These are phyloP conservation scores for Oenanthe javanica DNA, from an alignment of 140 eudicot genomes.

Conservation along the genomic window DNA sequence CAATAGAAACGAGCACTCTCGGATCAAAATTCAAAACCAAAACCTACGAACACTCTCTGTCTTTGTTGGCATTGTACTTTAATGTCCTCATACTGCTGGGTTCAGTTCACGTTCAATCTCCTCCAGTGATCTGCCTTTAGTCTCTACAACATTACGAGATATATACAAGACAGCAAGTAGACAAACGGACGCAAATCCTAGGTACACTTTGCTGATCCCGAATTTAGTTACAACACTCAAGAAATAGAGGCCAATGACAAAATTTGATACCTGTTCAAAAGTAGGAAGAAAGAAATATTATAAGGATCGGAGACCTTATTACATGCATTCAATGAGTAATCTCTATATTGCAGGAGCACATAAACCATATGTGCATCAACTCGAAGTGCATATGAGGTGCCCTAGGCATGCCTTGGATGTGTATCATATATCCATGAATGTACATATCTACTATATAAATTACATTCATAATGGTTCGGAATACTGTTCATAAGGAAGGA, in stretches of 20 bases:
- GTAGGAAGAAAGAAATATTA: not conserved
- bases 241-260: constrained; percentile 88
- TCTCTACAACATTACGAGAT: constrained; percentile 83
- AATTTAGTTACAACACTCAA: constrained; percentile 85
- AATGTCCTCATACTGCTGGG: constrained; percentile 40
- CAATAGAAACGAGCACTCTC: not conserved
- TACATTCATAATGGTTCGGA: not conserved
- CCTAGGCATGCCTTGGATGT: not conserved
- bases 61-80: constrained; percentile 11
- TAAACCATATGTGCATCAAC: not conserved
- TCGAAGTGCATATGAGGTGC: not conserved
- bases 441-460: not conserved
- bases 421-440: not conserved
- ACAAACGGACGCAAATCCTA: constrained; percentile 85
- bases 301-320: not conserved
- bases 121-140: constrained; percentile 96
- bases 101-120: constrained; percentile 76
- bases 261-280: constrained; percentile 68
- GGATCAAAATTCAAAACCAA: not conserved
- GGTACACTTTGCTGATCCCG: constrained; percentile 90
- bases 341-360: not conserved
- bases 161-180: constrained; percentile 76
- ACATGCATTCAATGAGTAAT: not conserved
- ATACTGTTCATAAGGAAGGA: too few species aligned
- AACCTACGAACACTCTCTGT: constrained; percentile 26